These are phyloP conservation scores for Athelia psychrophila DNA, from an alignment of 1,284 basidiomycete genomes.

Conservation along the genomic window DNA sequence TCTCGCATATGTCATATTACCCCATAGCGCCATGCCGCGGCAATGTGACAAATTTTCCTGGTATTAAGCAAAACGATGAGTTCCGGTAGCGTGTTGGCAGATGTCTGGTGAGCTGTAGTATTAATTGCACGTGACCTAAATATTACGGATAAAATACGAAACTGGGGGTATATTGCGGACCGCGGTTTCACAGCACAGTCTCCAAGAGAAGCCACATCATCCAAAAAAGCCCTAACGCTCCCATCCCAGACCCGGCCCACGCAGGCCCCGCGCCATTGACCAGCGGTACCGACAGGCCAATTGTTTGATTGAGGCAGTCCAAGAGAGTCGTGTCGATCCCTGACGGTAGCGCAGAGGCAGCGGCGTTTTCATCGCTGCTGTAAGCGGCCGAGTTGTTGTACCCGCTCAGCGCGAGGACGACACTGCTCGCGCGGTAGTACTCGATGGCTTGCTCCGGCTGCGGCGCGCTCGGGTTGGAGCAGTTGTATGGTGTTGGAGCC, in stretches of 20 bases:
- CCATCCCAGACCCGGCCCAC: conserved; percentile 4
- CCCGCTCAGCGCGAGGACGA: conserved; percentile 54
- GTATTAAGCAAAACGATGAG: too few relatives aligned
- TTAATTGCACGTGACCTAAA: too few relatives aligned
- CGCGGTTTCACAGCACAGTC: background rate
- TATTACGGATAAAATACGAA: too few relatives aligned
- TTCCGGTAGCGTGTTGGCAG: too few relatives aligned
- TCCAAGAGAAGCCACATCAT: conserved; percentile 6
- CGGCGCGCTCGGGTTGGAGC: conserved; percentile 27
- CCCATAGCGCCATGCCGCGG: too few relatives aligned
- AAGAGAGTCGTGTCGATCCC: conserved; percentile 43
- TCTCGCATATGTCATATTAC: conserved; percentile 2
- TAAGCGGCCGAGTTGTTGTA: conserved; percentile 58
- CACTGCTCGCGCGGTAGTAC: conserved; percentile 58
- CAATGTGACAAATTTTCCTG: too few relatives aligned
- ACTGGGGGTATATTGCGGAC: too few relatives aligned
- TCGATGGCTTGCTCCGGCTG: conserved; percentile 52
- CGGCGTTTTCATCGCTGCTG: conserved; percentile 31
- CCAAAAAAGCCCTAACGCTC: conserved; percentile 8
- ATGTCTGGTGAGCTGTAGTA: too few relatives aligned
- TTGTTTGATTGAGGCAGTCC: conserved; percentile 55
- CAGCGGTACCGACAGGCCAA: conserved; percentile 44
- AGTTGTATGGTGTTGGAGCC: conserved; percentile 29
- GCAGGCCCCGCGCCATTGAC: conserved; percentile 27
- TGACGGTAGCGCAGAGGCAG: conserved; percentile 45